These are phyloP conservation scores for Mortierella polycephala DNA, from an alignment of 371 early-diverging fungal species.

Conservation along the genomic window DNA sequence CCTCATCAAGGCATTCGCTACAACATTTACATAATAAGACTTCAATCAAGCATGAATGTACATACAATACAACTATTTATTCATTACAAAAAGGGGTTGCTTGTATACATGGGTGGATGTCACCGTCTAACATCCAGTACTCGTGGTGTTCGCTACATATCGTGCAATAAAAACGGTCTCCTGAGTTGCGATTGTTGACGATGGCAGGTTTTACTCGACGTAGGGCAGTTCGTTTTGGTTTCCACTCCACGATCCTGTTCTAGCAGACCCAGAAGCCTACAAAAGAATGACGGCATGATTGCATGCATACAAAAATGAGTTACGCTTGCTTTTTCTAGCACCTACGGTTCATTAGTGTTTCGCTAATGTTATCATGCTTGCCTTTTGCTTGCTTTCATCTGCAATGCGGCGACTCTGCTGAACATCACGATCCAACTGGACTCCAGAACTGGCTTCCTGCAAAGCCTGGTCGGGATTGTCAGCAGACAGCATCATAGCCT, in stretches of 20 bases:
- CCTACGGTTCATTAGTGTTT: background rate
- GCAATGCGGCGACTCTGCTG: slow-evolving; percentile 34
- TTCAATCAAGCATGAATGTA: no score
- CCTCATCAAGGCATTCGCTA: no score
- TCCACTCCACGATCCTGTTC: background rate
- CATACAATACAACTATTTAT: no score
- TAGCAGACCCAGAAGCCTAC: background rate
- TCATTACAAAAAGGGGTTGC: no score
- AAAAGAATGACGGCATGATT: background rate
- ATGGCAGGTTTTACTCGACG: background rate
- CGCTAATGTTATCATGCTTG: background rate
- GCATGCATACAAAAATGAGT: background rate
- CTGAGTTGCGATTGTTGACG: no score
- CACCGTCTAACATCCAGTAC: no score
- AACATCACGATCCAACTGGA: slow-evolving; percentile 45
- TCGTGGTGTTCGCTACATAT: no score
- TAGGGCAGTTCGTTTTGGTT: slow-evolving; percentile 1
- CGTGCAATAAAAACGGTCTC: no score
- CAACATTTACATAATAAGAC: no score
- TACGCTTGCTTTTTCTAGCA: background rate
- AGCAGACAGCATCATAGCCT: background rate
- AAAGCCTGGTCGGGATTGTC: slow-evolving; percentile 1
- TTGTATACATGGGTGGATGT: no score
- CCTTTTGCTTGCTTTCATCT: slow-evolving; percentile 40
- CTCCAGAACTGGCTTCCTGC: slow-evolving; percentile 29